These are phyloP conservation scores for Globisporangium cederbergense DNA, from an alignment of 352 stramenopile species.

Conservation along the genomic window DNA sequence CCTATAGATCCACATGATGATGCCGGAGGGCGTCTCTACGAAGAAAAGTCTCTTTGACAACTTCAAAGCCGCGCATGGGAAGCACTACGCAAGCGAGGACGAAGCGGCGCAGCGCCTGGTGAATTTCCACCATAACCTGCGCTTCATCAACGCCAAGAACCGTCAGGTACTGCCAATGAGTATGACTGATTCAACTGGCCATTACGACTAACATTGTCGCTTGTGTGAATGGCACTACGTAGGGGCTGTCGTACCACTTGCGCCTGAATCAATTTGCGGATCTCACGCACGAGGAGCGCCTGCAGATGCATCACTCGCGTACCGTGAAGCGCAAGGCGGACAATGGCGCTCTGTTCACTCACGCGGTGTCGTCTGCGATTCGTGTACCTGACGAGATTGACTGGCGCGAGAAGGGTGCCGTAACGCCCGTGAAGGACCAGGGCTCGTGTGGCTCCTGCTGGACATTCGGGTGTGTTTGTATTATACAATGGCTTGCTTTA, in stretches of 20 bases:
- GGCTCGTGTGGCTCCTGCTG: constrained; percentile 91
- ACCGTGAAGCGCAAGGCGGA: constrained; percentile 49
- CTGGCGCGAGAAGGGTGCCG: constrained; percentile 82
- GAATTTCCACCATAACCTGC: constrained; percentile 80
- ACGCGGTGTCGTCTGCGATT: constrained; percentile 33
- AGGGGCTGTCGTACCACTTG: constrained; percentile 78
- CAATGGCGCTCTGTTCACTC: constrained; percentile 52
- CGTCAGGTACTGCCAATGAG: constrained; percentile 41
- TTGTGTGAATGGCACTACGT: background rate
- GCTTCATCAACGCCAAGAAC: constrained; percentile 86
- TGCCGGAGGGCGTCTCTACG: constrained; percentile 54
- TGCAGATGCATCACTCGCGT: constrained; percentile 40
- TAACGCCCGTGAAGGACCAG: constrained; percentile 91
- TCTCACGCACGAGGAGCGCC: constrained; percentile 65
- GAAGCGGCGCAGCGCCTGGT: constrained; percentile 52
- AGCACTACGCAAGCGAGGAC: constrained; percentile 44
- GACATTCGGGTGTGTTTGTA: constrained; percentile 70
- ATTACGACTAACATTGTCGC: background rate
- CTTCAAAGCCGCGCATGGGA: constrained; percentile 59
- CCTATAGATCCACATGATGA: constrained; percentile 74
- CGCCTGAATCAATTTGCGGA: constrained; percentile 84
- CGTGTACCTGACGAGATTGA: constrained; percentile 69
- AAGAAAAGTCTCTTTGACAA: constrained; percentile 68
- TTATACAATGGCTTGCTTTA: background rate
- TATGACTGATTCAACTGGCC: no score